Evolutionary conservation across 495 filamentous ascomycete genomes (phyloP), one percentile per base, ranked within the genome.

Genomic region (Chlorociboria aeruginascens): DNA sequence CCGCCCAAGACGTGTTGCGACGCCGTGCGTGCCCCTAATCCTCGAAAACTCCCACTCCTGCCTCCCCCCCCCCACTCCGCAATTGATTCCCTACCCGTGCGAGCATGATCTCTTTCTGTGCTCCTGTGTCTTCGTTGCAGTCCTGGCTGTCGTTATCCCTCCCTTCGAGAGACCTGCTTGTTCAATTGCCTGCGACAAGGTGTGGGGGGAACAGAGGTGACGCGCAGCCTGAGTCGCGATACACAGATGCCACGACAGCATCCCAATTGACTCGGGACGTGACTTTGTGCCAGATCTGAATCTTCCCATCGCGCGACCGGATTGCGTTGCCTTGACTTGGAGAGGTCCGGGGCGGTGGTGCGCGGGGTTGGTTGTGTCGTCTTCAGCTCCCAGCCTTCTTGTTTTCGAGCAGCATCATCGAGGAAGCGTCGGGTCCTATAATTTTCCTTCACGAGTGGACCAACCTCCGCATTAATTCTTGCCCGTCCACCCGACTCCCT

Each of bases 31-130:
- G 20, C 20, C 1, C 4, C 20, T 25, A 25, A 25, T 25, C 20
- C 20, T 25, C 20, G 20, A 25, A 25, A 25, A 25, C 1, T 4
- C 20, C 20, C 20, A 25, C 4, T 4, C 4, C 1, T 25, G 20
- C 4, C 20, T 25, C 1, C 4, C 20, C 20, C 20, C 4, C 20
- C 33, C 1, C 7, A 40, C 32, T 11, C 45, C 4, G 20, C 49
- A 42, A 52, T 46, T 52, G 43, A 43, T 28, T 11, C 8, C 16
- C 29, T 10, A 14, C 16, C 30, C 36, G 44, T 52, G 49, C 49
- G 49, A 46, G 49, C 44, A 52, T 52, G 49, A 37, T 29, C 35
- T 43, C 43, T 42, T 33, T 32, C 42, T 4, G 20, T 25, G 1
- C 36, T 28, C 11, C 35, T 7, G 31, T 13, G 8, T 37, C 32